These are phyloP conservation scores for Saccharomyces mikatae DNA, from an alignment of 805 yeast genomes.

Conservation along the genomic window DNA sequence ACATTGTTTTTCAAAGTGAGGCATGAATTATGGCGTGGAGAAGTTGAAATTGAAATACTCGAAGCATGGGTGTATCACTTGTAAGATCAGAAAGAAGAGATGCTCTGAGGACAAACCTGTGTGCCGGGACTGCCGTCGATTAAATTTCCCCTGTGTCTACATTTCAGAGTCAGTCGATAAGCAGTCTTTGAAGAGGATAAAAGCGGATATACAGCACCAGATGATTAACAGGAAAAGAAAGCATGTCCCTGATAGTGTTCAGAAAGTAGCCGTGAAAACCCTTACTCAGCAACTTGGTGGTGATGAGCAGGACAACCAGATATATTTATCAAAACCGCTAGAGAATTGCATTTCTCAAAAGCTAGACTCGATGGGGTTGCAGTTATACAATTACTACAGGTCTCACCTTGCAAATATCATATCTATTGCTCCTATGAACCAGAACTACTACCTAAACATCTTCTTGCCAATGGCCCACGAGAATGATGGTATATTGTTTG, in stretches of 20 bases:
- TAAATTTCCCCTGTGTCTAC: constrained; percentile 62
- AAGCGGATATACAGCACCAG: constrained; percentile 16
- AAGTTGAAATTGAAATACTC: constrained; percentile 26
- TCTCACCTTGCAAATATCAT: constrained; percentile 40
- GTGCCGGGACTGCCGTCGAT: constrained; percentile 59
- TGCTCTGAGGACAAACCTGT: constrained; percentile 67
- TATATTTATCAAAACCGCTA: constrained; percentile 14
- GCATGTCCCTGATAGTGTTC: neutral
- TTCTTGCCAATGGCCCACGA: constrained; percentile 46
- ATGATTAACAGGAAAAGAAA: constrained; percentile 4
- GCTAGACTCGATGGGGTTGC: constrained; percentile 37
- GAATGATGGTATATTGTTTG: constrained; percentile 42
- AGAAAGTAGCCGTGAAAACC: neutral
- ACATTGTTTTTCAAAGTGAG: neutral
- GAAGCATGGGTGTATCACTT: constrained; percentile 57
- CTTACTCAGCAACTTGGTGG: neutral
- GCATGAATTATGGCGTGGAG: neutral
- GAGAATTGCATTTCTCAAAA: constrained; percentile 17
- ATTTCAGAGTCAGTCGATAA: constrained; percentile 40
- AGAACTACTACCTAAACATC: constrained; percentile 45
- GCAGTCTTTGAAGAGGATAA: constrained; percentile 21
- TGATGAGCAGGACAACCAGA: constrained; percentile 1
- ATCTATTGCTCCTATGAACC: constrained; percentile 40
- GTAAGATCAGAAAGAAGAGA: constrained; percentile 61
- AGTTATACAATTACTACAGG: constrained; percentile 44